Evolutionary conservation across 2,329 filamentous ascomycete species (phyloP).

Genomic region (Aspergillus persii): DNA sequence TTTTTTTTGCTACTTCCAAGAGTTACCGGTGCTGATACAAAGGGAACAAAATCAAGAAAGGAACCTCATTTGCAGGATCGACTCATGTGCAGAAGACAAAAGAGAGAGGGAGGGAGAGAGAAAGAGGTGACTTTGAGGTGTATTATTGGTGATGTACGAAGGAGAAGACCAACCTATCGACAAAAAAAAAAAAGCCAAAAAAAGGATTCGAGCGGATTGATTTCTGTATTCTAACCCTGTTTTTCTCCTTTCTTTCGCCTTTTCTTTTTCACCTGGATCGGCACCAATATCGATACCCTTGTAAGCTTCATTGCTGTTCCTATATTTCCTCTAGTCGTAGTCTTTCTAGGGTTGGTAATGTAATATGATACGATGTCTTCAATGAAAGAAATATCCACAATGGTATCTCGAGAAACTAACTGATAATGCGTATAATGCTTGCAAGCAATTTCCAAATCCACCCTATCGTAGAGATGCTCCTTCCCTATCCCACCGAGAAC

Average conservation of each 20-base stretch:
- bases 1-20: not conserved
- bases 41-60: not conserved
- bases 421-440: not conserved
- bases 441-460: not conserved
- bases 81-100: not conserved
- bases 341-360: not conserved
- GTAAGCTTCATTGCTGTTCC: slow-evolving; percentile 17
- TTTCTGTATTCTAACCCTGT: slow-evolving; percentile 31
- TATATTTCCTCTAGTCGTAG: not conserved
- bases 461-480: not conserved
- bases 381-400: not conserved
- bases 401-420: not conserved
- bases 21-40: slow-evolving; percentile 8
- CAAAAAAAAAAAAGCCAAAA: slow-evolving; percentile 18
- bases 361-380: not conserved
- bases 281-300: slow-evolving; percentile 38
- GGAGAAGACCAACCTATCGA: slow-evolving; percentile 4
- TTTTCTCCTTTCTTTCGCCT: slow-evolving; percentile 15
- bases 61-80: not conserved
- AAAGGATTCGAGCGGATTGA: slow-evolving; percentile 2
- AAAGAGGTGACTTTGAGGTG: not conserved
- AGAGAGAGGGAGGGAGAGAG: not conserved
- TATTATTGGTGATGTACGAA: slow-evolving; percentile 5
- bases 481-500: not conserved
- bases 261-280: slow-evolving; percentile 15